Evolutionary conservation across 2,329 filamentous ascomycete genomes (phyloP), one percentile per base, ranked within the genome.

Genomic region (Nannizziopsis barbatae): DNA sequence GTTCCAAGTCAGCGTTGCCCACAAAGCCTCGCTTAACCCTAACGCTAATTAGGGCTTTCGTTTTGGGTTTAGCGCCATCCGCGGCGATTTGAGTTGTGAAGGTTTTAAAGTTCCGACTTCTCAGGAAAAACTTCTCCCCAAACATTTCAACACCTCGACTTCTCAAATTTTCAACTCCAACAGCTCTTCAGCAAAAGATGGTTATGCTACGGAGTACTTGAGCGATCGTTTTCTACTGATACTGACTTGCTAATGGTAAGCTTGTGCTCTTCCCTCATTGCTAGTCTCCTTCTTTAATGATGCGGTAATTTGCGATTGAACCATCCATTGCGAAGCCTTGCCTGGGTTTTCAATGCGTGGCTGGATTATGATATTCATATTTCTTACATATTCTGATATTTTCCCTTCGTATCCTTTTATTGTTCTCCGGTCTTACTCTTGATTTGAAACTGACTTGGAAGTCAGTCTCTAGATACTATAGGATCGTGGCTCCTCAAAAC

Each of bases 231-330:
- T 17, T 40, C 27, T 5, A 9, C 2, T 8, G 36, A 5, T 27
- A 31, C 6, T 35, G 18, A 12, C 31, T 22, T 30, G 41, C 38
- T 52, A 56, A 50, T 55, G 51, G 55, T 54, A 58, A 58, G 55
- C 47, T 49, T 6, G 47, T 52, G 37, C 49, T 32, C 35, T 40
- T 39, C 38, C 49, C 5, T 44, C 52, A 52, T 59, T 46, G 42
- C 43, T 50, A 47, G 53, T 51, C 38, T 31, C 27, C 18, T 45
- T 47, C 36, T 50, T 51, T 54, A 52, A 83, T 86, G 89, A 95
- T 94, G 88, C 84, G 75, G 85, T 86, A 95, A 95, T 95, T 95
- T 95, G 88, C 89, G 88, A 90, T 90, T 93, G 88, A 95, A 84
- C 77, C 75, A 72, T 68, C 69, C 69, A 73, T 73, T 80, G 80